These are phyloP conservation scores for Thielaviopsis ethacetica DNA, from an alignment of 2,329 filamentous ascomycete species.

Conservation along the genomic window DNA sequence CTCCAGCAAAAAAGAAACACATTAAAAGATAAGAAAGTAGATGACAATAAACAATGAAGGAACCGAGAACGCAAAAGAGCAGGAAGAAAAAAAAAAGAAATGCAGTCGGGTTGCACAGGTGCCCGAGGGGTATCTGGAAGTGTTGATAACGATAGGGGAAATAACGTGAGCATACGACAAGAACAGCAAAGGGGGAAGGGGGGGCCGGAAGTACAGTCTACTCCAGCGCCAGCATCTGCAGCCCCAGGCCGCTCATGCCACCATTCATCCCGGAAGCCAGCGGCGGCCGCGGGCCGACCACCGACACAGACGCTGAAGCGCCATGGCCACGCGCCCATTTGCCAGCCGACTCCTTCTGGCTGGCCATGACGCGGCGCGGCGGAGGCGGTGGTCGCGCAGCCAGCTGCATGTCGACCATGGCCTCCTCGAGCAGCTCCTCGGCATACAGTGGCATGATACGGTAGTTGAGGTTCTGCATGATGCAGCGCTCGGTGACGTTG, in stretches of 20 bases:
- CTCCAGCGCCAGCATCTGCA: neutral
- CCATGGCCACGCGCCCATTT: constrained; percentile 6
- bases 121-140: neutral
- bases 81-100: neutral
- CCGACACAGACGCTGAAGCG: constrained; percentile 6
- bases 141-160: neutral
- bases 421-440: constrained; percentile 38
- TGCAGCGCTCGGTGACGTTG: constrained; percentile 45
- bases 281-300: neutral
- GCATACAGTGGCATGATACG: constrained; percentile 45
- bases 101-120: neutral
- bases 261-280: neutral
- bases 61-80: neutral
- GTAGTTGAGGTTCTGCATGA: constrained; percentile 48
- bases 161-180: neutral
- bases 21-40: constrained; percentile 1
- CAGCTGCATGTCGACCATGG: constrained; percentile 47
- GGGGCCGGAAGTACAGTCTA: neutral
- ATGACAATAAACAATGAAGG: neutral
- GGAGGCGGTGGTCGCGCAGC: constrained; percentile 25
- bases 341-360: neutral
- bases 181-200: neutral
- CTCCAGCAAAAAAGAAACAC: neutral
- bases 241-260: neutral
- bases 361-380: neutral